Percentiles rank a stretch among this genome's conserved stretches.
Conservation (phyloP, 1,284 basidiomycete species). For the Pseudozyma sp. region DNA sequence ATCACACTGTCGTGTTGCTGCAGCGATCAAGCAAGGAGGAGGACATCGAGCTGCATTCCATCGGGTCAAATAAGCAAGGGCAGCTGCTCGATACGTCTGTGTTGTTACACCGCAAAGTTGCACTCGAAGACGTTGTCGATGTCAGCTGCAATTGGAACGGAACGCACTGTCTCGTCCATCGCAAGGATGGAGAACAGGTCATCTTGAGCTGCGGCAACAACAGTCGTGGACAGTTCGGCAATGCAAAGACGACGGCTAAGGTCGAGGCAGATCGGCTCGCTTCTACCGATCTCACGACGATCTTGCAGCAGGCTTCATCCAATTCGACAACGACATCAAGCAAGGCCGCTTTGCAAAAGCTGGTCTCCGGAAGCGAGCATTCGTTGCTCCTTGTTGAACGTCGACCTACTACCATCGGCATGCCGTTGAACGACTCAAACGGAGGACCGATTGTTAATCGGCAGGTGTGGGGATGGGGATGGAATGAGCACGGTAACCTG, state of each 20-base stretch:
- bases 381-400: conserved; percentile 27
- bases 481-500: conserved; percentile 57
- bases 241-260: background rate
- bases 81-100: conserved; percentile 13
- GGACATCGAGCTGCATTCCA: conserved; percentile 1
- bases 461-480: conserved; percentile 47
- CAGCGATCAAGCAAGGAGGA: background rate
- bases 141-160: conserved; percentile 49
- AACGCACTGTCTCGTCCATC: conserved; percentile 19
- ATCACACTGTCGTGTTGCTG: conserved; percentile 33
- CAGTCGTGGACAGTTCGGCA: conserved; percentile 37
- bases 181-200: background rate
- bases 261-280: background rate
- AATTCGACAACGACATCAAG: background rate
- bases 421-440: background rate
- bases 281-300: conserved; percentile 8
- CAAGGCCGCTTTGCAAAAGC: conserved; percentile 10
- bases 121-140: conserved; percentile 5
- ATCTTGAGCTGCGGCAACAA: conserved; percentile 42
- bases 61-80: conserved; percentile 34
- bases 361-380: conserved; percentile 54
- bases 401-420: background rate
- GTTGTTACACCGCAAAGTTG: background rate
- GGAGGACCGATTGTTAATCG: background rate
- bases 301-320: background rate